These are phyloP conservation scores for Psilocybe mexicana DNA, from an alignment of 1,284 basidiomycete genomes.

Conservation along the genomic window DNA sequence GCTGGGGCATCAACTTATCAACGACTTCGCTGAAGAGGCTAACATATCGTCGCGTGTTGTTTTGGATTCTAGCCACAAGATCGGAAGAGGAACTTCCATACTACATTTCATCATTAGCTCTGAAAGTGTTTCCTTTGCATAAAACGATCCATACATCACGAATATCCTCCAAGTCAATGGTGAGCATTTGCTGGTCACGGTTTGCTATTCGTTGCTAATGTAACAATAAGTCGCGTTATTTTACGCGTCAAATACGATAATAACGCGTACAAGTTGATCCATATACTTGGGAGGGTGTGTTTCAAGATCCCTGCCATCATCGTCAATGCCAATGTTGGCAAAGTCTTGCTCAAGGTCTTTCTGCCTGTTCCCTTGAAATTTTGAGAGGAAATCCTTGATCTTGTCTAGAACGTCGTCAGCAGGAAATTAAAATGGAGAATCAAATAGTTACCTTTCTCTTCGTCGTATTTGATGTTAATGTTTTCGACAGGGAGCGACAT, in stretches of 20 bases:
- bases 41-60: constrained; percentile 91
- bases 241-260: constrained; percentile 28
- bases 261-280: constrained; percentile 74
- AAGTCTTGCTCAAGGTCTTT: constrained; percentile 71
- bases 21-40: constrained; percentile 89
- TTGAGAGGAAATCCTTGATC: constrained; percentile 71
- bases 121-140: constrained; percentile 1
- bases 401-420: constrained; percentile 43
- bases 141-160: constrained; percentile 48
- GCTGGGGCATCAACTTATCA: constrained; percentile 84
- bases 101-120: constrained; percentile 32
- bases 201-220: constrained; percentile 89
- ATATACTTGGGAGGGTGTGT: constrained; percentile 77
- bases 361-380: constrained; percentile 57
- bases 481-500: constrained; percentile 53
- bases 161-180: constrained; percentile 83
- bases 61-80: constrained; percentile 75
- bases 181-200: constrained; percentile 84
- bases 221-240: constrained; percentile 24
- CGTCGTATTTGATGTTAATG: constrained; percentile 47
- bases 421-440: neutral
- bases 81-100: constrained; percentile 67
- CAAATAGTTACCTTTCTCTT: constrained; percentile 40
- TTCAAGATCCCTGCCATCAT: constrained; percentile 45
- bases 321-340: constrained; percentile 69